Evolutionary conservation across 2,329 filamentous ascomycete genomes (phyloP), one percentile per base, ranked within the genome.

Genomic region (Neopestalotiopsis clavispora): DNA sequence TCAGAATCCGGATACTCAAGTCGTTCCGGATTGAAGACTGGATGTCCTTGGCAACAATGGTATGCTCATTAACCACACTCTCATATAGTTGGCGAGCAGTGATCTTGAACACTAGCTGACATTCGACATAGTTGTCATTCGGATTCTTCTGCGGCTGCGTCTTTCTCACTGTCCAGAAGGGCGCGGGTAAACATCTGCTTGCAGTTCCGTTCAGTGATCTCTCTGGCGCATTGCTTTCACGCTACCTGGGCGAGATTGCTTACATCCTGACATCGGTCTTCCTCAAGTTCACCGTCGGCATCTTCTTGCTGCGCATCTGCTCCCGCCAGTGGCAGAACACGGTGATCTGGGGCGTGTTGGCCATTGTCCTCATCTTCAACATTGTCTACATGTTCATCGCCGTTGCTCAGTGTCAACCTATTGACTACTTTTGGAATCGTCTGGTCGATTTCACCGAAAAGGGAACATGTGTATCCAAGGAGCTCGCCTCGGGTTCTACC

Each of bases 291-390:
- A 80, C 79, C 64, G 78, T 83, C 32, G 78, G 78, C 56, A 71
- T 82, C 62, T 81, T 83, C 68, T 74, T 83, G 17, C 68, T 82
- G n/a, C 78, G 81, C 32, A 80, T 83, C 40, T 79, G 77, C 72
- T 71, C 77, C 68, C 65, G 72, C 23, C 68, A 67, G 30, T 79
- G 78, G 72, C 80, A 82, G 64, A 78, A 73, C 61, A 68, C 75
- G 12, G 77, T 79, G 42, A 80, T 83, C 49, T 80, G 75, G 69
- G 69, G 68, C 1, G 74, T 78, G 10, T 69, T 82, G 17, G 58
- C 74, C 9, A 69, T 79, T 20, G 76, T 78, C 17, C 74, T 78
- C 40, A 42, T 78, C 9, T 81, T 78, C 72, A 76, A 78, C 69
- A 60, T 75, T 30, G 76, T 80, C 66, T 83, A 78, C 71, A 74